Percentiles rank a stretch among this genome's conserved stretches.
Evolutionary conservation across 129 eudicot species (phyloP).

Genomic region (Glebionis coronaria): DNA sequence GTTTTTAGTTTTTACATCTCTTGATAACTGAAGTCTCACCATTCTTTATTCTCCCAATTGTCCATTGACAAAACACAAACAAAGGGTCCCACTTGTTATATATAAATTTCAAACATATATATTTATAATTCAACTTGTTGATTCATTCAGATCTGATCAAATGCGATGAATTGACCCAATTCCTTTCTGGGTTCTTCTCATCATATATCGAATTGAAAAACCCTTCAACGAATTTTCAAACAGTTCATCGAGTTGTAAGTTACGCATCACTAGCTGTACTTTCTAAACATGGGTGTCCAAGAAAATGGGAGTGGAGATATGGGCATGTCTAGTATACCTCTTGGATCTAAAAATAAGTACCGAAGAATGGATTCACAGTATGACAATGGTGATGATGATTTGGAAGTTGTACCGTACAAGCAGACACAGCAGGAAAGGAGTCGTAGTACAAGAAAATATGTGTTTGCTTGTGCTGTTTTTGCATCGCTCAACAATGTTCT

Average conservation of each 20-base stretch:
- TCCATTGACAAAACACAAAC: constrained; percentile 7
- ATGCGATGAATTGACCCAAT: constrained; percentile 25
- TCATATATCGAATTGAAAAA: constrained; percentile 13
- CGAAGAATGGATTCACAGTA: constrained; percentile 65
- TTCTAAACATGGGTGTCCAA: constrained; percentile 47
- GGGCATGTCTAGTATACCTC: constrained; percentile 37
- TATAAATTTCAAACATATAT: constrained; percentile 14
- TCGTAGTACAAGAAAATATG: constrained; percentile 52
- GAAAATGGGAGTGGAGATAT: constrained; percentile 57
- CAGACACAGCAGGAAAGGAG: constrained; percentile 40
- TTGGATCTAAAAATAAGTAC: constrained; percentile 50
- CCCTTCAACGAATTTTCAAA: constrained; percentile 20
- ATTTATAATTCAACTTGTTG: constrained; percentile 37
- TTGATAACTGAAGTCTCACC: constrained; percentile 14
- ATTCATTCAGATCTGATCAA: constrained; percentile 36
- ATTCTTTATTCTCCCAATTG: constrained; percentile 22
- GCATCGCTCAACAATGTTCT: constrained; percentile 91
- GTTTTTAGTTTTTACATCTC: not conserved
- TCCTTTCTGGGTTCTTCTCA: constrained; percentile 29
- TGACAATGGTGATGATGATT: constrained; percentile 28
- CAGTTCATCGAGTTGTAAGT: not conserved
- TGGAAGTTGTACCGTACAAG: constrained; percentile 36
- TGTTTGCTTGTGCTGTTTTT: constrained; percentile 77
- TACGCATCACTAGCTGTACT: not conserved
- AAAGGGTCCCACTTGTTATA: constrained; percentile 36